These are phyloP conservation scores for Paecilomyces dactylethromorphus DNA, from an alignment of 2,329 filamentous ascomycete species.

Conservation along the genomic window DNA sequence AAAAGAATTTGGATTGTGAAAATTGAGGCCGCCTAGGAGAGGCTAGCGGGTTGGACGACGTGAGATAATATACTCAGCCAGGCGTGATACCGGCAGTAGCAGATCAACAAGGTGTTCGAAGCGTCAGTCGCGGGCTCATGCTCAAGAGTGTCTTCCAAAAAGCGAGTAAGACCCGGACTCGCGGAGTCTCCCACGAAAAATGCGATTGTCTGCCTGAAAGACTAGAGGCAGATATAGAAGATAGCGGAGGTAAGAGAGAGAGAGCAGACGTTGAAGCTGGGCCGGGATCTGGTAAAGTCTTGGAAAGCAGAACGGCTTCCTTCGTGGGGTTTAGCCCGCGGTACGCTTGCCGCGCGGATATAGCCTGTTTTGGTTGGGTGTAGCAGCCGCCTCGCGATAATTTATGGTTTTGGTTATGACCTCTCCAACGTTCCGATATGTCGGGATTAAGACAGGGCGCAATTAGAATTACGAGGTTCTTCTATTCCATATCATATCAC, in stretches of 20 bases:
- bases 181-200: neutral
- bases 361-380: neutral
- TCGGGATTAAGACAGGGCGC: neutral
- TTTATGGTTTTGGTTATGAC: neutral
- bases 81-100: neutral
- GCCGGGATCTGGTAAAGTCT: neutral
- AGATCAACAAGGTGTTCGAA: neutral
- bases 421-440: neutral
- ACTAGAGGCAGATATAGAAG: neutral
- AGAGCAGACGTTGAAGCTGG: neutral
- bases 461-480: neutral
- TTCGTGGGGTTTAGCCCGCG: slow-evolving; percentile 12
- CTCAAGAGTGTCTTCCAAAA: neutral
- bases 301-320: slow-evolving; percentile 5
- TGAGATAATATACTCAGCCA: neutral
- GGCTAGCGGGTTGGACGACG: neutral
- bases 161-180: neutral
- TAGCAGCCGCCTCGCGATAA: neutral
- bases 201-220: neutral
- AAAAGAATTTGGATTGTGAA: slow-evolving; percentile 18
- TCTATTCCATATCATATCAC: neutral
- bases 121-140: neutral
- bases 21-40: slow-evolving; percentile 7
- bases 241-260: neutral
- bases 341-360: slow-evolving; percentile 11